Evolutionary conservation across 2,329 filamentous ascomycete genomes (phyloP), one percentile per base, ranked within the genome.

Genomic region (Colletotrichum spaethianum): DNA sequence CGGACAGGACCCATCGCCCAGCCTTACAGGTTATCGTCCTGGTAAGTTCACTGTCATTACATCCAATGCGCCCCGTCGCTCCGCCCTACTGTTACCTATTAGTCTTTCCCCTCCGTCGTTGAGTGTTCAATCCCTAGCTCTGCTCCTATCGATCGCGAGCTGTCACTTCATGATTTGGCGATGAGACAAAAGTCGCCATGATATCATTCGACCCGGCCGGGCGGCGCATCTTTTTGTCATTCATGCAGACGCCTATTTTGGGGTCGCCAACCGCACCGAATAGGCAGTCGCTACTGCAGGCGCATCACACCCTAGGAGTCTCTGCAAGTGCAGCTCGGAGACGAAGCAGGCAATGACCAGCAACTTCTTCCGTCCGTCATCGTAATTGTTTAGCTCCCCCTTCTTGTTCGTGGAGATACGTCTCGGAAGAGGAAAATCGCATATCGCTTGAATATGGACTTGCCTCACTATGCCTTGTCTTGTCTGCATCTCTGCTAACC

Each of bases 21-120:
- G 89, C 90, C 50, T 83, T 94, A 82, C 92, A 94, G 82, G 91
- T 94, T 57, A 93, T 94, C 83, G 86, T 94, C 71, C 82, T 94
- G 85, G 93, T 94, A 85, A 85, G 92, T 88, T 16, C 4, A 23
- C 20, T 2, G 18, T n/a, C 20, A 1, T 14, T n/a, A 18, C 11
- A 11, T 18, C 20, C 18, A n/a, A n/a, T 4, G 18, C 52, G n/a
- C 52, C 31, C n/a, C 6, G 28, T n/a, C 52, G 28, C 36, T 64
- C 46, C 28, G 28, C 8, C 18, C 14, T 9, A 16, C 5, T 23
- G n/a, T 55, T 60, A 53, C 36, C 62, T 71, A 63, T 73, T 53
- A 57, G 67, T 67, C 68, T 64, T 46, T 28, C 33, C 2, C 23
- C 16, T 23, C 20, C 38, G 7, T 20, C 33, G 44, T 33, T 23